phyloP scores from a whole-genome alignment of 495 filamentous ascomycete species.

The Aspergillus homomorphus region DNA sequence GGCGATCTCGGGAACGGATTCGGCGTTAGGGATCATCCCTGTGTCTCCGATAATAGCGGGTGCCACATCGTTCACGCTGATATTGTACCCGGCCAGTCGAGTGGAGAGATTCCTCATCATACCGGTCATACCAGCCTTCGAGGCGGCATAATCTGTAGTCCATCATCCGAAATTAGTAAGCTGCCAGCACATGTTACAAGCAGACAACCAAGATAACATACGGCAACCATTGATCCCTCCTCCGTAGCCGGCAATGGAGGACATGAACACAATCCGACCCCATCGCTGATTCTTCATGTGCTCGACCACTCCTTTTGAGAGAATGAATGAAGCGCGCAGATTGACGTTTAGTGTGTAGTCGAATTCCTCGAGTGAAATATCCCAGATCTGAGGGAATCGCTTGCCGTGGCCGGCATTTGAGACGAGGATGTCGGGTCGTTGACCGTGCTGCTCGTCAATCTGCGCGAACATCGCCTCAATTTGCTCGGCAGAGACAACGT shows the following conservation, averaged over 20 bases:
- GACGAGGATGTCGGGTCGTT: slow-evolving; percentile 60
- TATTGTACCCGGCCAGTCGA: slow-evolving; percentile 58
- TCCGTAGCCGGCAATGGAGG: slow-evolving; percentile 63
- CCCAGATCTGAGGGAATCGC: slow-evolving; percentile 47
- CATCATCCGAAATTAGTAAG: background rate
- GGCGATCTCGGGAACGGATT: slow-evolving; percentile 52
- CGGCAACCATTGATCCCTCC: slow-evolving; percentile 66
- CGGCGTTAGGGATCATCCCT: slow-evolving; percentile 59
- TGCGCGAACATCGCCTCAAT: slow-evolving; percentile 51
- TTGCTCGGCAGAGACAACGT: slow-evolving; percentile 50
- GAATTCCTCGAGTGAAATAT: slow-evolving; percentile 60
- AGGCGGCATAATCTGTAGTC: slow-evolving; percentile 59
- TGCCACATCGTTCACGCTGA: slow-evolving; percentile 73
- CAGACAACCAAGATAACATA: slow-evolving; percentile 24
- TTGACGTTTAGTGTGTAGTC: slow-evolving; percentile 65
- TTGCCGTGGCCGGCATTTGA: slow-evolving; percentile 57
- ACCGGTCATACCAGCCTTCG: slow-evolving; percentile 60
- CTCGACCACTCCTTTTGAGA: slow-evolving; percentile 62
- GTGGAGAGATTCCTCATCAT: slow-evolving; percentile 65
- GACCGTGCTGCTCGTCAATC: slow-evolving; percentile 50
- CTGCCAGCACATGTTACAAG: background rate
- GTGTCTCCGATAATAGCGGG: slow-evolving; percentile 73
- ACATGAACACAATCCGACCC: slow-evolving; percentile 68
- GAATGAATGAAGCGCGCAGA: slow-evolving; percentile 61
- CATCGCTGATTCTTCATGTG: slow-evolving; percentile 60